Conservation (phyloP, 306 rosid species). For the Cicer chorassanicum region DNA sequence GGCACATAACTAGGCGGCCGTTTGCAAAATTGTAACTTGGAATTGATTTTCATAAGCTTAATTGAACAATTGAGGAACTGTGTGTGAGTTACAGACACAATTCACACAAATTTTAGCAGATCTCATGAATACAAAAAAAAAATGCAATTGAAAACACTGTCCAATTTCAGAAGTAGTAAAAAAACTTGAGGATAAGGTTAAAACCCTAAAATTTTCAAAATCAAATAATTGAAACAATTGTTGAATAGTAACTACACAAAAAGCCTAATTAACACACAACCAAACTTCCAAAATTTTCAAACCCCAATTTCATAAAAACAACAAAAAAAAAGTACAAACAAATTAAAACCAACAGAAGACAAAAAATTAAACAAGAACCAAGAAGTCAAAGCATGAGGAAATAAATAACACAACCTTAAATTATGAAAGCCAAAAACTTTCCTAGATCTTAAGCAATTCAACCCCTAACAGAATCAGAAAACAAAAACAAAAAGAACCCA, state of each 20-base stretch:
- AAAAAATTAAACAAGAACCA: not conserved
- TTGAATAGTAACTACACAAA: not conserved
- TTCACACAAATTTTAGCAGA: conserved; percentile 15
- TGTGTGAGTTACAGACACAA: conserved; percentile 13
- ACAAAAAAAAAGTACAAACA: conserved; percentile 42
- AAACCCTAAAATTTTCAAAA: conserved; percentile 46
- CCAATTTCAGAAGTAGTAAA: conserved; percentile 37
- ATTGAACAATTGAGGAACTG: conserved; percentile 18
- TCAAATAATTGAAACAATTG: conserved; percentile 12
- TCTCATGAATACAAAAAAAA: conserved; percentile 26
- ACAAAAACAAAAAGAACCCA: not conserved
- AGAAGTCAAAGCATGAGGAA: conserved; percentile 38
- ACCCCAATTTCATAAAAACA: conserved; percentile 29
- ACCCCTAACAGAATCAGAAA: conserved; percentile 31
- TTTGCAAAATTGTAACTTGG: conserved; percentile 33
- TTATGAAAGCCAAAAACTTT: conserved; percentile 41
- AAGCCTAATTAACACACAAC: conserved; percentile 36
- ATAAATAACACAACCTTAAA: conserved; percentile 35
- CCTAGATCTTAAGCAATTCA: conserved; percentile 63
- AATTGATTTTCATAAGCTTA: conserved; percentile 31
- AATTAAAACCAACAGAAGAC: conserved; percentile 26
- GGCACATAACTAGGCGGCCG: not conserved
- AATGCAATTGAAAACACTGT: not conserved
- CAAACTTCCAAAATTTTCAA: conserved; percentile 23
- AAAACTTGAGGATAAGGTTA: conserved; percentile 18